phyloP scores from a whole-genome alignment of 2,329 filamentous ascomycete species.

The Tolypocladium pustulatum region DNA sequence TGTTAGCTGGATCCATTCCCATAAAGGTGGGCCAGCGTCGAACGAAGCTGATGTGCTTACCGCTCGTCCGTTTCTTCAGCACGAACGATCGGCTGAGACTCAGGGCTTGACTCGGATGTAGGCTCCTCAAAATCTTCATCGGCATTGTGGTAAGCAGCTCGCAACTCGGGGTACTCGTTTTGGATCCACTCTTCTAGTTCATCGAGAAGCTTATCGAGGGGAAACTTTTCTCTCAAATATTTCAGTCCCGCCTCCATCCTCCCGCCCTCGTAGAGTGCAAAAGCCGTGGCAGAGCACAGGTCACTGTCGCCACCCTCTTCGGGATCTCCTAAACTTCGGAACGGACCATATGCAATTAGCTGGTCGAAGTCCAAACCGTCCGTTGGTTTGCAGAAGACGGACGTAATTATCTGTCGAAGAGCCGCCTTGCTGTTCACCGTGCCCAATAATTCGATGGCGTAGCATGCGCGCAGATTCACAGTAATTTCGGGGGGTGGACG shows the following conservation, averaged over 20 bases:
- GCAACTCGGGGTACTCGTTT: slow-evolving; percentile 6
- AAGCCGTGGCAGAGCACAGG: neutral
- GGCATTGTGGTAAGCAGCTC: neutral
- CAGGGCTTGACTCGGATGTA: neutral
- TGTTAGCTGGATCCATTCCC: neutral
- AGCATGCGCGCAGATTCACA: slow-evolving; percentile 26
- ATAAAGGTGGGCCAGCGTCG: neutral
- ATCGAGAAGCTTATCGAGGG: slow-evolving; percentile 8
- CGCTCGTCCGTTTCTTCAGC: neutral
- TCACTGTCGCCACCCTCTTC: neutral
- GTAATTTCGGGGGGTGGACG: slow-evolving; percentile 13
- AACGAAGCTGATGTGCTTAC: neutral
- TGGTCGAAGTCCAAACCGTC: neutral
- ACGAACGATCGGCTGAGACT: neutral
- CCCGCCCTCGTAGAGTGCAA: neutral
- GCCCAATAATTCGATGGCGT: slow-evolving; percentile 18
- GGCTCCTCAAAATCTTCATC: neutral
- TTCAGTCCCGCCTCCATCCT: slow-evolving; percentile 3
- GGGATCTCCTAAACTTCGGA: slow-evolving; percentile 12
- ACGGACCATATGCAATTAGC: slow-evolving; percentile 13
- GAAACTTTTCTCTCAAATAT: slow-evolving; percentile 8
- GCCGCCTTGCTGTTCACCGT: slow-evolving; percentile 2
- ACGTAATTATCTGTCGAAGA: slow-evolving; percentile 12
- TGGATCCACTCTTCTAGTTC: slow-evolving; percentile 10
- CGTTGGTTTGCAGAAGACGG: slow-evolving; percentile 17